A percentile compares a stretch with the other conserved stretches of the same genome.
phyloP scores from a whole-genome alignment of 2,329 filamentous ascomycete genomes.

The Intubia oerlemansii region DNA sequence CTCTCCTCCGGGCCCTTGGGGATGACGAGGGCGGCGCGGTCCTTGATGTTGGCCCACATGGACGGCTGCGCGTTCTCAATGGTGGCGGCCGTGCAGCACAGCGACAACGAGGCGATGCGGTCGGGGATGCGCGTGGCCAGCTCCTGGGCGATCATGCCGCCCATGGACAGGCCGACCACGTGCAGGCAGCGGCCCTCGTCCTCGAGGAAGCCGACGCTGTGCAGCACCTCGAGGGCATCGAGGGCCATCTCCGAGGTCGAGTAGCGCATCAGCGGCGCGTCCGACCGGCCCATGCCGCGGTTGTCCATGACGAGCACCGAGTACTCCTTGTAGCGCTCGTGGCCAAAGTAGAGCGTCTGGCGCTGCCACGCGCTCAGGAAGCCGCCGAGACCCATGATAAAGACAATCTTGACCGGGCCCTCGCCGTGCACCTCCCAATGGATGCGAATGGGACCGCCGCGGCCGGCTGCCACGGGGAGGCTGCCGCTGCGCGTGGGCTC shows the following conservation, averaged over 20 bases:
- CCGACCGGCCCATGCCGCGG: conserved; percentile 61
- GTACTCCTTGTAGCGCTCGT: conserved; percentile 44
- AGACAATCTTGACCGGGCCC: conserved; percentile 49
- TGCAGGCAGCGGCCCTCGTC: conserved; percentile 24
- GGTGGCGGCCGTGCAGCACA: conserved; percentile 38
- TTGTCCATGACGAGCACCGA: conserved; percentile 65
- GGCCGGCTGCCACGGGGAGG: conserved; percentile 40
- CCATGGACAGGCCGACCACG: conserved; percentile 62
- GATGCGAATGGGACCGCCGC: conserved; percentile 57
- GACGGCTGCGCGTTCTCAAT: conserved; percentile 41
- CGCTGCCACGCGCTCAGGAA: conserved; percentile 54
- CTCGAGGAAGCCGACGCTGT: conserved; percentile 37
- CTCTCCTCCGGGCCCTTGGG: conserved; percentile 50
- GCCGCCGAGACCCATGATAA: conserved; percentile 63
- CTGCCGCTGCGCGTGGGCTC: conserved; percentile 41
- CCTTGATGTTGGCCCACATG: conserved; percentile 36
- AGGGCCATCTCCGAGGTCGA: conserved; percentile 69
- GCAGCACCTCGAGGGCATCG: conserved; percentile 49
- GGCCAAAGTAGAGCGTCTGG: conserved; percentile 65
- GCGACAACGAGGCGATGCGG: conserved; percentile 31
- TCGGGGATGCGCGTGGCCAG: conserved; percentile 32
- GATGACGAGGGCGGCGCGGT: conserved; percentile 33
- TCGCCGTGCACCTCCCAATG: conserved; percentile 63
- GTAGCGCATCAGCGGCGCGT: conserved; percentile 59
- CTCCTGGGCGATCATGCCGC: conserved; percentile 85